Percentiles rank a stretch among this genome's conserved stretches.
Conservation (phyloP, 441 rosid genomes). For the Pelargonium myrrhifolium region DNA sequence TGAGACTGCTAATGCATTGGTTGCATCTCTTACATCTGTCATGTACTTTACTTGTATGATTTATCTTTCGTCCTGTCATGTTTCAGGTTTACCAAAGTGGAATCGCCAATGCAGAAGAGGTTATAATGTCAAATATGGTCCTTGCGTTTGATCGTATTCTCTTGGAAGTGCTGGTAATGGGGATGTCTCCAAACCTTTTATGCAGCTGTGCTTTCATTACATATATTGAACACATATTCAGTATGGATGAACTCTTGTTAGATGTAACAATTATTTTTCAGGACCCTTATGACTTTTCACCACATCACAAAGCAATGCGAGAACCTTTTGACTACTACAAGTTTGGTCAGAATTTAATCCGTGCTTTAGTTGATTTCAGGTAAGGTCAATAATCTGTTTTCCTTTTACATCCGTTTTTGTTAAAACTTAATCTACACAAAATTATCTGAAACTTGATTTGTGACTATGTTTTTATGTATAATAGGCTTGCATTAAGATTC, state of each 20-base stretch:
- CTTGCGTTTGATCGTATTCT: slow-evolving; percentile 65
- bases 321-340: slow-evolving; percentile 90
- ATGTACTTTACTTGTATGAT: background rate
- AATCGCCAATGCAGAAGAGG: slow-evolving; percentile 48
- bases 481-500: background rate
- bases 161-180: slow-evolving; percentile 73
- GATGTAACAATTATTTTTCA: slow-evolving; percentile 35
- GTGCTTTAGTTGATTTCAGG: slow-evolving; percentile 83
- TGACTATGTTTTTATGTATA: slow-evolving; percentile 1
- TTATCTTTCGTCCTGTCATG: slow-evolving; percentile 15
- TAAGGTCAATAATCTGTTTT: slow-evolving; percentile 29
- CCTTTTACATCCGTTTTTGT: slow-evolving; percentile 8
- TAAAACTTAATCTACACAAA: background rate
- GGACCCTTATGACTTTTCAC: slow-evolving; percentile 72
- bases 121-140: slow-evolving; percentile 75
- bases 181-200: slow-evolving; percentile 18
- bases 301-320: slow-evolving; percentile 77
- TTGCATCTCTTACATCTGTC: background rate
- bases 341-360: slow-evolving; percentile 89
- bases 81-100: slow-evolving; percentile 74
- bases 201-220: slow-evolving; percentile 9
- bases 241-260: slow-evolving; percentile 23
- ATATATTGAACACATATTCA: slow-evolving; percentile 13
- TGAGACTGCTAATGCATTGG: slow-evolving; percentile 6
- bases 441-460: slow-evolving; percentile 10